A percentile compares a stretch with the other conserved stretches of the same genome.
These are phyloP conservation scores for Colletotrichum sp. DNA, from an alignment of 2,329 filamentous ascomycete species.

Conservation along the genomic window DNA sequence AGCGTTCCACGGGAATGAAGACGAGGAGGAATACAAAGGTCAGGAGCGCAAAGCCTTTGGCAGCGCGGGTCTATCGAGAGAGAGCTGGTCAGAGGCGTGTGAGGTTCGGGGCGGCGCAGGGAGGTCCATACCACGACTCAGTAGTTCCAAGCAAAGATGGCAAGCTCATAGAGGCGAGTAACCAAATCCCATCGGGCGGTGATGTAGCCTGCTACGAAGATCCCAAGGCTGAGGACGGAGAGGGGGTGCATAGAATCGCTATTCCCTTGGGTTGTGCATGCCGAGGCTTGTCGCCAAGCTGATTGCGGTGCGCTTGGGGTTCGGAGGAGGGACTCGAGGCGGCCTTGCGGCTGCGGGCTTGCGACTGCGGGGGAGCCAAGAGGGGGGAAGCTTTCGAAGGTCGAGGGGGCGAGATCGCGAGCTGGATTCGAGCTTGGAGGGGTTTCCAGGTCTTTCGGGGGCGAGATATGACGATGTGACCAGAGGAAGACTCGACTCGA, in stretches of 20 bases:
- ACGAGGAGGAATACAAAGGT: constrained; percentile 85
- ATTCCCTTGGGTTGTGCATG: constrained; percentile 48
- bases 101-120: background rate
- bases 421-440: background rate
- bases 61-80: constrained; percentile 71
- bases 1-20: constrained; percentile 80
- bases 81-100: background rate
- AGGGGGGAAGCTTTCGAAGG: background rate
- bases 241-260: constrained; percentile 91
- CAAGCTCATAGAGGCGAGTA: constrained; percentile 94
- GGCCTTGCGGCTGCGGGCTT: constrained; percentile 1
- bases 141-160: constrained; percentile 98
- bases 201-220: constrained; percentile 99
- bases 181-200: constrained; percentile 99
- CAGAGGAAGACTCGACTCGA: background rate
- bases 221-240: constrained; percentile 91
- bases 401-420: background rate
- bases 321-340: background rate
- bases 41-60: constrained; percentile 83
- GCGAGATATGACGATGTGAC: background rate
- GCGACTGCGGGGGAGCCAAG: background rate
- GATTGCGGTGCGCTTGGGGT: background rate
- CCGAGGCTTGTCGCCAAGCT: constrained; percentile 31
- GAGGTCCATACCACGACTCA: constrained; percentile 80
- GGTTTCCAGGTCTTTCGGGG: background rate